Percentiles rank a stretch among this genome's conserved stretches.
These are phyloP conservation scores for Lasiodiplodia citricola DNA, from an alignment of 2,329 filamentous ascomycete genomes.

Conservation along the genomic window DNA sequence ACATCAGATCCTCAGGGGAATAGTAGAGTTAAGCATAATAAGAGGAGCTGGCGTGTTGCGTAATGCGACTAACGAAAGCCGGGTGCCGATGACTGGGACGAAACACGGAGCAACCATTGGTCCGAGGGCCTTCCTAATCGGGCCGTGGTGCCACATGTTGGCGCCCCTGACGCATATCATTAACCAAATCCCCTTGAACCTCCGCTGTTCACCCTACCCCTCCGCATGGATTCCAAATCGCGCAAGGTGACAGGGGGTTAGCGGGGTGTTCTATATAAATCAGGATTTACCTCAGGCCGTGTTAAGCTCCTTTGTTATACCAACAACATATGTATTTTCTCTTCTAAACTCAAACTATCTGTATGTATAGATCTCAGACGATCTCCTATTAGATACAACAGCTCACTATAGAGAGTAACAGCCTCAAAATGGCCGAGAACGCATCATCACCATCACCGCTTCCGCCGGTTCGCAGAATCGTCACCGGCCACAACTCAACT, in stretches of 20 bases:
- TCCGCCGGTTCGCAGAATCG: background rate
- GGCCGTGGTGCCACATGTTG: background rate
- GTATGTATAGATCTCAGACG: background rate
- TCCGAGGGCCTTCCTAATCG: background rate
- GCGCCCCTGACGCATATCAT: background rate
- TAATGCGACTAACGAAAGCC: background rate
- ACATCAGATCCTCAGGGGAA: background rate
- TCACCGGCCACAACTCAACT: background rate
- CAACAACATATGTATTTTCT: background rate
- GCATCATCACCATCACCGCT: background rate
- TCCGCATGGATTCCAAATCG: background rate
- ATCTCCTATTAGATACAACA: background rate
- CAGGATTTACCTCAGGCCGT: background rate
- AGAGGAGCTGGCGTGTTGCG: background rate
- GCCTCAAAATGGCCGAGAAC: background rate
- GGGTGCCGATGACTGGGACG: background rate
- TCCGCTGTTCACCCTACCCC: background rate
- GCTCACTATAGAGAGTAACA: background rate
- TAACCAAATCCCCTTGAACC: background rate
- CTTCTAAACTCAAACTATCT: background rate
- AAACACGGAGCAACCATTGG: background rate
- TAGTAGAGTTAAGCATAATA: background rate
- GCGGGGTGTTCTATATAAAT: background rate
- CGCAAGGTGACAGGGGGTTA: background rate
- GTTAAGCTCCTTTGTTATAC: background rate